Conservation (phyloP, 2,329 filamentous ascomycete species). For the Fusarium sp. region DNA sequence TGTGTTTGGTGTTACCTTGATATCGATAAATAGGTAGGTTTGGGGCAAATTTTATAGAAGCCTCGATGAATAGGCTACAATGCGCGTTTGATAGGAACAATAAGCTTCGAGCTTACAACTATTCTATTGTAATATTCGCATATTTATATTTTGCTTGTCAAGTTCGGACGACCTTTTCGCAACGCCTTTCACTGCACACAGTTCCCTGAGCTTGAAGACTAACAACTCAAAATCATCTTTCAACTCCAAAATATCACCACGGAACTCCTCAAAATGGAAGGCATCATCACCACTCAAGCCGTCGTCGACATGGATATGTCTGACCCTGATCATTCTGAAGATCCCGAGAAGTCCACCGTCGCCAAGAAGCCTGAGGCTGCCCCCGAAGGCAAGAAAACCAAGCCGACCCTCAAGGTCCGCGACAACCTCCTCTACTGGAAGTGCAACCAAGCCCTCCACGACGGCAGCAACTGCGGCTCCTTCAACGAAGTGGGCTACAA, state of each 20-base stretch:
- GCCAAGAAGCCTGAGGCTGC: neutral
- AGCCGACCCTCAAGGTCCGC: slow-evolving; percentile 21
- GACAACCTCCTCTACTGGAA: slow-evolving; percentile 33
- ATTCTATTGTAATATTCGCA: neutral
- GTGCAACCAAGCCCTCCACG: slow-evolving; percentile 25
- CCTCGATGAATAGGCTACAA: slow-evolving; percentile 13
- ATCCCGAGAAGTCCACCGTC: neutral
- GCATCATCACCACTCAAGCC: slow-evolving; percentile 7
- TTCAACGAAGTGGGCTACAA: slow-evolving; percentile 25
- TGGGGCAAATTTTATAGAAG: slow-evolving; percentile 7
- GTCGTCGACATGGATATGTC: slow-evolving; percentile 16
- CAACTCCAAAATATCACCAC: neutral
- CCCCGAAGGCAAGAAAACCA: slow-evolving; percentile 16
- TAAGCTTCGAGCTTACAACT: neutral
- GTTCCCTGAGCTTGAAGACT: neutral
- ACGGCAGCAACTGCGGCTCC: slow-evolving; percentile 20
- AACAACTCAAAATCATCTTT: neutral
- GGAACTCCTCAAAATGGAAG: slow-evolving; percentile 12
- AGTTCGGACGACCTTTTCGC: neutral
- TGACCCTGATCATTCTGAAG: slow-evolving; percentile 1
- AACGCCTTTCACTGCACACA: neutral
- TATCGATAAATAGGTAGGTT: slow-evolving; percentile 14
- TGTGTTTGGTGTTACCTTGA: slow-evolving; percentile 30
- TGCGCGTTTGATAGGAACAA: slow-evolving; percentile 12
- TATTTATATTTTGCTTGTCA: slow-evolving; percentile 4